Conservation (phyloP, 1,284 basidiomycete species). For the Meripilus lineatus region DNA sequence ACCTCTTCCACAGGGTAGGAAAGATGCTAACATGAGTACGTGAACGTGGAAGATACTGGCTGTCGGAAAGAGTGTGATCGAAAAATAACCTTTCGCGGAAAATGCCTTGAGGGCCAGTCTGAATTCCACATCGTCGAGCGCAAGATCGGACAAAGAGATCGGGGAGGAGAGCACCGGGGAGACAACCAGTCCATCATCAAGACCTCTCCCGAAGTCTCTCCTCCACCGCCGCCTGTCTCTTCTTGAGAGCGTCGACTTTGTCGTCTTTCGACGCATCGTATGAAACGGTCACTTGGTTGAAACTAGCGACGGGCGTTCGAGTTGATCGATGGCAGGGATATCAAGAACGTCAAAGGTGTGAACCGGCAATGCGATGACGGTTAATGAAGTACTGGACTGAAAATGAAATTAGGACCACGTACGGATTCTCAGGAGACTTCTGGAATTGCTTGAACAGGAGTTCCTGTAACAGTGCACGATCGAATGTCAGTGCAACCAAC, state of each 20-base stretch:
- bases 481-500: conserved; percentile 5
- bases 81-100: no score
- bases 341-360: conserved; percentile 3
- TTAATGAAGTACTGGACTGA: neutral
- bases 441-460: conserved; percentile 80
- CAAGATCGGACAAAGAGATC: neutral
- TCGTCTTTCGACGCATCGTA: conserved; percentile 86
- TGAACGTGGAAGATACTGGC: no score
- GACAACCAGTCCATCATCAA: neutral
- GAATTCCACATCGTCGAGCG: no score
- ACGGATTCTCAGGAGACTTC: conserved; percentile 89
- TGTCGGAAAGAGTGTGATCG: no score
- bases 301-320: conserved; percentile 48
- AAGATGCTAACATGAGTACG: no score
- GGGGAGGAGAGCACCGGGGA: neutral
- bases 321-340: neutral
- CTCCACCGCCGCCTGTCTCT: conserved; percentile 46
- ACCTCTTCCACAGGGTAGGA: no score
- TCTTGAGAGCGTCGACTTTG: conserved; percentile 65
- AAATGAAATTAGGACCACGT: conserved; percentile 26
- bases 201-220: conserved; percentile 38
- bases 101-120: no score
- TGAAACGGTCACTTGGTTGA: conserved; percentile 75
- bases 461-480: conserved; percentile 50
- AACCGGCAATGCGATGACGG: conserved; percentile 3